phyloP scores from a whole-genome alignment of 331 rosid genomes.

The Pyrus hybrid region DNA sequence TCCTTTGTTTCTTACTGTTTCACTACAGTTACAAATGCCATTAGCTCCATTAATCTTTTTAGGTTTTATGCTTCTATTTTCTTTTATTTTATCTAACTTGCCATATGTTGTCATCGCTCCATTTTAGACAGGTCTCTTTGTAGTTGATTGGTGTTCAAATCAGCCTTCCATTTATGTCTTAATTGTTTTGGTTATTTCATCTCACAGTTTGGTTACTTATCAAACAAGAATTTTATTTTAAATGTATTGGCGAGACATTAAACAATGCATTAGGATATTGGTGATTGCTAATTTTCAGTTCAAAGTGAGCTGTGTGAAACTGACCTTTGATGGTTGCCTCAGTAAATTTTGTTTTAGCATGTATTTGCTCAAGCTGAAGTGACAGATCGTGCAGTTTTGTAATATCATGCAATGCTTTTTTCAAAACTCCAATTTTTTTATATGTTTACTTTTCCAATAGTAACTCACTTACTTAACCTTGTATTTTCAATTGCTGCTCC shows the following conservation, averaged over 20 bases:
- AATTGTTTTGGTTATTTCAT: neutral
- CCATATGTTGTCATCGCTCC: neutral
- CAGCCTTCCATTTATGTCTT: neutral
- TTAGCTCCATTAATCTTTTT: neutral
- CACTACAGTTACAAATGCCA: neutral
- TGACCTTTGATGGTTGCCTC: neutral
- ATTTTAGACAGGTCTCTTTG: neutral
- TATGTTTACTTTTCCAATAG: too few species aligned
- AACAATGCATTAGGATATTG: neutral
- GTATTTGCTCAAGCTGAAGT: neutral
- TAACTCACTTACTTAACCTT: neutral
- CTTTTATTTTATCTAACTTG: neutral
- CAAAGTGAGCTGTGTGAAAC: neutral
- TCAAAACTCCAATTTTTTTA: neutral
- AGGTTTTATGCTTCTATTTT: neutral
- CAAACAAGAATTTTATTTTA: neutral
- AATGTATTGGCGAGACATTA: neutral
- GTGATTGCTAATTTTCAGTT: neutral
- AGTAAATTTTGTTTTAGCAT: neutral
- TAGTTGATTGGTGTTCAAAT: neutral
- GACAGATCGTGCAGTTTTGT: neutral
- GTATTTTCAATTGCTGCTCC: neutral
- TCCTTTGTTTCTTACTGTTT: constrained; percentile 2
- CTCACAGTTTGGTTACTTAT: neutral
- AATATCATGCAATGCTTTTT: neutral